Percentiles rank a stretch among this genome's conserved stretches.
phyloP scores from a whole-genome alignment of 805 yeast species.

The Candida maris region DNA sequence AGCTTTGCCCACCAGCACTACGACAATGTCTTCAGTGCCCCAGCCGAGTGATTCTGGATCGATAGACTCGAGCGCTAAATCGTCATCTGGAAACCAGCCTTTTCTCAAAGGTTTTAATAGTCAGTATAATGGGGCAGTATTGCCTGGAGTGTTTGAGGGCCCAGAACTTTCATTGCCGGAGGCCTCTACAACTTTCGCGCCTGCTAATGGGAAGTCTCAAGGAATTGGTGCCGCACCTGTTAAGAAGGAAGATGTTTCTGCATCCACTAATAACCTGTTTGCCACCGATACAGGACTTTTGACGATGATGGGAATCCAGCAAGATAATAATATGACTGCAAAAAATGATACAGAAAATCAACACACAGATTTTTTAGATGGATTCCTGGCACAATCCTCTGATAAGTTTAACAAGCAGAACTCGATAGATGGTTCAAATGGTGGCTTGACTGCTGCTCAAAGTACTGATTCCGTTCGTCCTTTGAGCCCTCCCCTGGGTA shows the following conservation, averaged over 20 bases:
- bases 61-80: slow-evolving; percentile 6
- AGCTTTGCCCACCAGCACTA: no score
- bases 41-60: not conserved
- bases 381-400: slow-evolving; percentile 4
- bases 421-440: not conserved
- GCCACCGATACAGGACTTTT: slow-evolving; percentile 1
- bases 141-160: slow-evolving; percentile 2
- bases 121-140: not conserved
- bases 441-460: no score
- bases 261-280: not conserved
- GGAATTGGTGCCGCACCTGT: no score
- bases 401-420: not conserved
- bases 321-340: not conserved
- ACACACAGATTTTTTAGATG: slow-evolving; percentile 8
- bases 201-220: not conserved
- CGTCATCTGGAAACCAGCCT: not conserved
- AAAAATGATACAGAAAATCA: not conserved
- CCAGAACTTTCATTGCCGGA: slow-evolving; percentile 5
- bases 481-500: slow-evolving; percentile 1
- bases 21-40: not conserved
- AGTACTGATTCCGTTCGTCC: not conserved
- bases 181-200: slow-evolving; percentile 1
- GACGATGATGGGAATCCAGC: slow-evolving; percentile 3
- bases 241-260: not conserved
- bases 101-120: not conserved